Evolutionary conservation across 257 asterid species (phyloP).

Genomic region (Nicotiana knightiana): DNA sequence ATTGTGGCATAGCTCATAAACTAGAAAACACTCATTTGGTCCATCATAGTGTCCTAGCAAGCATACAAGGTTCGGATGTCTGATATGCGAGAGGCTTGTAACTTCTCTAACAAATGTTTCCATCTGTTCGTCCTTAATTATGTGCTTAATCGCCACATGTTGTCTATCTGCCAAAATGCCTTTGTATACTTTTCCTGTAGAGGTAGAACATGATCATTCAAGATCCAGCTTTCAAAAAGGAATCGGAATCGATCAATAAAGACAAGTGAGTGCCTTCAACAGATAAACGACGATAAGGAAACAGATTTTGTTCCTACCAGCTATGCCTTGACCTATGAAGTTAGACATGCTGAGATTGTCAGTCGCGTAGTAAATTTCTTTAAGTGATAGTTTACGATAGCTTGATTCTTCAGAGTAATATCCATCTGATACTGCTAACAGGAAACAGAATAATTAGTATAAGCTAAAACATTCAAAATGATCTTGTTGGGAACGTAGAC

Average conservation of each 20-base stretch:
- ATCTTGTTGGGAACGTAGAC: background rate
- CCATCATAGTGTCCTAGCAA: slow-evolving; percentile 70
- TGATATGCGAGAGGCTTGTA: slow-evolving; percentile 68
- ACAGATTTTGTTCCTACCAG: slow-evolving; percentile 35
- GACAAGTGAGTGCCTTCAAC: background rate
- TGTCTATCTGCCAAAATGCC: slow-evolving; percentile 47
- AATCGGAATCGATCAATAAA: background rate
- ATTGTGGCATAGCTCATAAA: slow-evolving; percentile 67
- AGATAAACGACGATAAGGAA: background rate
- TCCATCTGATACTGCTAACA: slow-evolving; percentile 19
- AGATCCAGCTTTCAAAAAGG: background rate
- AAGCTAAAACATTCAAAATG: background rate
- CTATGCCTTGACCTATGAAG: slow-evolving; percentile 80
- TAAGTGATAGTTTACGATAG: slow-evolving; percentile 32
- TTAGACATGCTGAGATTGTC: slow-evolving; percentile 51
- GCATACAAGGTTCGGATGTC: slow-evolving; percentile 67
- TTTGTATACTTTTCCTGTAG: slow-evolving; percentile 66
- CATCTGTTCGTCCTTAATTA: slow-evolving; percentile 69
- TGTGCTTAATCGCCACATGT: slow-evolving; percentile 66
- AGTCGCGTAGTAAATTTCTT: slow-evolving; percentile 49
- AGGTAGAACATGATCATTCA: slow-evolving; percentile 11
- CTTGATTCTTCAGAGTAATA: slow-evolving; percentile 31
- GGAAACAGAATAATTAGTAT: background rate
- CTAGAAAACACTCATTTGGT: slow-evolving; percentile 67
- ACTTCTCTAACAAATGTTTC: slow-evolving; percentile 78